Evolutionary conservation across 352 stramenopile species (phyloP).

Genomic region (Sclerospora graminicola): DNA sequence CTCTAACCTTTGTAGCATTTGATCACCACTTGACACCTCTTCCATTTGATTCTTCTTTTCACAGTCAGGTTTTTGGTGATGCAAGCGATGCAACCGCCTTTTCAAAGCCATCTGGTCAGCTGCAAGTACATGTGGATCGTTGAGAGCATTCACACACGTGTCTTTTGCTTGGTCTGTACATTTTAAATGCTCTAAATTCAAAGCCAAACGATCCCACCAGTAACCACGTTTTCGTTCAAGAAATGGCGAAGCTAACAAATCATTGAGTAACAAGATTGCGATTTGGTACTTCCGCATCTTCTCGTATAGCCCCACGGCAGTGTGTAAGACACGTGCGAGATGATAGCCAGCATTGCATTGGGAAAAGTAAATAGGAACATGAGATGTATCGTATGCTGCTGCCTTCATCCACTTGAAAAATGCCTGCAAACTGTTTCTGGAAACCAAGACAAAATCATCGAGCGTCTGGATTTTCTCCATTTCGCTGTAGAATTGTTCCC

Average conservation of each 20-base stretch:
- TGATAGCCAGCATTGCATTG: constrained; percentile 68
- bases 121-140: constrained; percentile 42
- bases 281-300: constrained; percentile 69
- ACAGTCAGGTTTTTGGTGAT: constrained; percentile 10
- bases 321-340: constrained; percentile 47
- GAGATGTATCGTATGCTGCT: constrained; percentile 6
- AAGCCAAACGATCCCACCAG: constrained; percentile 66
- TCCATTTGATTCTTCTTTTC: constrained; percentile 7
- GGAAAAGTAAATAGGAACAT: constrained; percentile 32
- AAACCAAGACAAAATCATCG: constrained; percentile 50
- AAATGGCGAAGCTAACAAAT: constrained; percentile 43
- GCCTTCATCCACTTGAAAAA: constrained; percentile 35
- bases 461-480: constrained; percentile 34
- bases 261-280: constrained; percentile 50
- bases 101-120: constrained; percentile 48
- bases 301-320: constrained; percentile 51
- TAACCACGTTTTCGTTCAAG: constrained; percentile 51
- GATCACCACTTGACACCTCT: constrained; percentile 6
- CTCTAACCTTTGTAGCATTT: constrained; percentile 11
- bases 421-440: constrained; percentile 32
- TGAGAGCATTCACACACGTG: constrained; percentile 42
- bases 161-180: constrained; percentile 33
- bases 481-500: constrained; percentile 34
- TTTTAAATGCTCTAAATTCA: constrained; percentile 72
- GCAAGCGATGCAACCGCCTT: constrained; percentile 37